Evolutionary conservation across 75 land plant species (phyloP).

Genomic region (Gnetum montanum): DNA sequence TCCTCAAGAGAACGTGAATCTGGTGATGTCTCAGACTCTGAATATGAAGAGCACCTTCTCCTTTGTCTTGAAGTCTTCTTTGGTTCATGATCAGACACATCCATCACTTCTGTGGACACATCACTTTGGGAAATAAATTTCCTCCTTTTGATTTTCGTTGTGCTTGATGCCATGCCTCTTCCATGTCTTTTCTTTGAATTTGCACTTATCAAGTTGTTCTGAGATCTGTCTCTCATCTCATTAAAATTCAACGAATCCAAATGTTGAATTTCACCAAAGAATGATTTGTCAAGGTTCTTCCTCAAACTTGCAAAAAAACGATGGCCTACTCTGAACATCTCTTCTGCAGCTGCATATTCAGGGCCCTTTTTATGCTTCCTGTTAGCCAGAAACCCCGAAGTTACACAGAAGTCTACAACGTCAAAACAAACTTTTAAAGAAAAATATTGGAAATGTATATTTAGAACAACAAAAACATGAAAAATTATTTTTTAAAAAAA

Average conservation of each 20-base stretch:
- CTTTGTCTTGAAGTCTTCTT: conserved; percentile 39
- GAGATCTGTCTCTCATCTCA: conserved; percentile 36
- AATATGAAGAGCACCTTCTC: conserved; percentile 47
- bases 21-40: conserved; percentile 71
- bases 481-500: no score
- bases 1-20: conserved; percentile 44
- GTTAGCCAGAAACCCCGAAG: background rate
- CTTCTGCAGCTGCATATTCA: background rate
- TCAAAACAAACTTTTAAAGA: no score
- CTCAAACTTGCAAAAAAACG: conserved; percentile 21
- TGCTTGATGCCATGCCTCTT: conserved; percentile 2
- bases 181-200: conserved; percentile 33
- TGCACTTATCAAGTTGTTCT: conserved; percentile 11
- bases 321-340: background rate
- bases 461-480: no score
- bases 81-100: conserved; percentile 52
- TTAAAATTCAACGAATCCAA: conserved; percentile 11
- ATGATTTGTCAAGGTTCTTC: background rate
- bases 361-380: conserved; percentile 1
- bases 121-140: background rate
- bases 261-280: background rate
- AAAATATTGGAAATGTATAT: no score
- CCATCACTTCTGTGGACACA: conserved; percentile 22
- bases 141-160: conserved; percentile 5
- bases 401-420: background rate